These are phyloP conservation scores for Suhomyces wounanorum DNA, from an alignment of 1,139 yeast genomes.

Conservation along the genomic window DNA sequence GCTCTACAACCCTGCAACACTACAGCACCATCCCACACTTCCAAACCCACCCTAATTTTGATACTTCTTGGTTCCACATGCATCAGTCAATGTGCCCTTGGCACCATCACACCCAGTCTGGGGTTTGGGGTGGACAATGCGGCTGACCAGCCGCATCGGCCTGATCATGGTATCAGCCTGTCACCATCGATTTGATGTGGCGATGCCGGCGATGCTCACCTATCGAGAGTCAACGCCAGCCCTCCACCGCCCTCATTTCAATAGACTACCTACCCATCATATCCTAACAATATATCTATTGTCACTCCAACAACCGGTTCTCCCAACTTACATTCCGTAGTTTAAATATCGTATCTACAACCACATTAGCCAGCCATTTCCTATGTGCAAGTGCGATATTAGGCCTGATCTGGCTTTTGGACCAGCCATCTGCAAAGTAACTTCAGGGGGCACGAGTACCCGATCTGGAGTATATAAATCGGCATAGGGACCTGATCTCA, in stretches of 20 bases:
- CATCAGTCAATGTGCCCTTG: neutral
- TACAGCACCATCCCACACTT: too few species aligned
- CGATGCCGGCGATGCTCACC: neutral
- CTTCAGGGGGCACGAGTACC: slow-evolving; percentile 1
- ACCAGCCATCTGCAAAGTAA: slow-evolving; percentile 7
- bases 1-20: too few species aligned
- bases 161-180: neutral
- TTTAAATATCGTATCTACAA: slow-evolving; percentile 8
- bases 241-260: neutral
- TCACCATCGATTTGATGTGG: neutral
- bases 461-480: slow-evolving; percentile 2
- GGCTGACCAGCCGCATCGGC: neutral
- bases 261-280: neutral
- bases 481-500: neutral
- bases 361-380: slow-evolving; percentile 10
- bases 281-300: neutral
- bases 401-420: slow-evolving; percentile 6
- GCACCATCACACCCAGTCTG: neutral
- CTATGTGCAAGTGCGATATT: slow-evolving; percentile 2
- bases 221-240: neutral
- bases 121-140: neutral
- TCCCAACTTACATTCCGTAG: neutral
- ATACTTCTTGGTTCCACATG: neutral
- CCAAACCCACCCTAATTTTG: neutral
- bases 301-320: slow-evolving; percentile 4